These are phyloP conservation scores for Mrakia frigida DNA, from an alignment of 768 basidiomycete species.

Conservation along the genomic window DNA sequence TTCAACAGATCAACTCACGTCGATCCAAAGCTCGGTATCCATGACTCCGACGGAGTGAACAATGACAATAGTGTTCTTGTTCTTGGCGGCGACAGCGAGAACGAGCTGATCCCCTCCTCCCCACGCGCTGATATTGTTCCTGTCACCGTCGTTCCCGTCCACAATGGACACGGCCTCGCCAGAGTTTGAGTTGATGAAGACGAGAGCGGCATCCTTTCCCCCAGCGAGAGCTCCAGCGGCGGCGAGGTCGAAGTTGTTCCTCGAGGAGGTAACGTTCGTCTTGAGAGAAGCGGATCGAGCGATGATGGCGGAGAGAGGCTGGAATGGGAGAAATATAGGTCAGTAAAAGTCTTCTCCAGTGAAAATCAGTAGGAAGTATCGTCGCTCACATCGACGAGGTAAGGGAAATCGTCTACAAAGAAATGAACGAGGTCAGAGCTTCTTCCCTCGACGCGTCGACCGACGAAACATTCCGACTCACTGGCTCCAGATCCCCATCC, in stretches of 20 bases:
- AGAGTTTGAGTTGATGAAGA: constrained; percentile 40
- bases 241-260: constrained; percentile 61
- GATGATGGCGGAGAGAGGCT: constrained; percentile 60
- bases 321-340: constrained; percentile 50
- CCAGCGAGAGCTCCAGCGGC: constrained; percentile 44
- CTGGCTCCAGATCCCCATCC: constrained; percentile 81
- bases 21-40: no score
- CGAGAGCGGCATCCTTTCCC: constrained; percentile 36
- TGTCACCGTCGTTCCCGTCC: background rate
- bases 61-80: constrained; percentile 56
- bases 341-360: no score
- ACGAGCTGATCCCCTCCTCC: background rate
- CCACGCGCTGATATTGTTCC: background rate
- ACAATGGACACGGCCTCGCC: no score
- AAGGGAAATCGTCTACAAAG: constrained; percentile 59
- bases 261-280: background rate
- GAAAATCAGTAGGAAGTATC: no score
- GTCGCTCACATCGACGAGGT: constrained; percentile 56
- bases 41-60: constrained; percentile 58
- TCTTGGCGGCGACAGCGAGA: background rate
- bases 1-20: no score
- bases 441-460: no score
- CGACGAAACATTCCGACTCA: no score
- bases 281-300: no score
- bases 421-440: no score